A percentile compares a stretch with the other conserved stretches of the same genome.
Evolutionary conservation across 2,329 filamentous ascomycete genomes (phyloP).

Genomic region (Capronia coronata): DNA sequence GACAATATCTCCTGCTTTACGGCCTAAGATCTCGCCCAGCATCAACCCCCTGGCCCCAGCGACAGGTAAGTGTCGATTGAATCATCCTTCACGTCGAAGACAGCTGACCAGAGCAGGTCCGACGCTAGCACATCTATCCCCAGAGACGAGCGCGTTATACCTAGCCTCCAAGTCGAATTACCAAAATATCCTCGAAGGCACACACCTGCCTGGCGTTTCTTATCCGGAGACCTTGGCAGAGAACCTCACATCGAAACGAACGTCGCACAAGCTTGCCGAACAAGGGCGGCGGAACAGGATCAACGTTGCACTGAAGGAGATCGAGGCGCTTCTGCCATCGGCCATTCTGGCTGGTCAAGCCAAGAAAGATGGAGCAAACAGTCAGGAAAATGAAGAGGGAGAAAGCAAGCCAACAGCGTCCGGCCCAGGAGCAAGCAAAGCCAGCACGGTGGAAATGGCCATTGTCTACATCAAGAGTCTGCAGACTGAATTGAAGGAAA

Average conservation of each 20-base stretch:
- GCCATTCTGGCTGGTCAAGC: slow-evolving; percentile 40
- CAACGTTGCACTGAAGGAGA: slow-evolving; percentile 86
- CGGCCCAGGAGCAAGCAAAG: slow-evolving; percentile 73
- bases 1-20: slow-evolving; percentile 76
- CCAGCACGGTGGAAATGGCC: slow-evolving; percentile 92
- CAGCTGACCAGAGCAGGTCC: slow-evolving; percentile 18
- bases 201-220: slow-evolving; percentile 77
- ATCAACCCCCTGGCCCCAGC: slow-evolving; percentile 85
- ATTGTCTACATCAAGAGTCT: slow-evolving; percentile 90
- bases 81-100: slow-evolving; percentile 27
- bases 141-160: slow-evolving; percentile 62
- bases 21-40: slow-evolving; percentile 85
- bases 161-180: slow-evolving; percentile 96
- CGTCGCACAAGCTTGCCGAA: slow-evolving; percentile 95
- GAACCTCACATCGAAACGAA: slow-evolving; percentile 90
- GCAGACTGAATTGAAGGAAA: slow-evolving; percentile 63
- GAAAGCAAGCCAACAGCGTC: slow-evolving; percentile 34
- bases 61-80: slow-evolving; percentile 45
- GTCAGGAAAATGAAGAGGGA: slow-evolving; percentile 36
- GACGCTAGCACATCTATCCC: slow-evolving; percentile 41
- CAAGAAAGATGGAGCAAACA: slow-evolving; percentile 28
- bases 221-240: slow-evolving; percentile 89
- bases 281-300: slow-evolving; percentile 93
- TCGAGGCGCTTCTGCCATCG: slow-evolving; percentile 74
- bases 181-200: slow-evolving; percentile 92